Evolutionary conservation across 2,329 filamentous ascomycete species (phyloP).

Genomic region (Monilinia polystroma): DNA sequence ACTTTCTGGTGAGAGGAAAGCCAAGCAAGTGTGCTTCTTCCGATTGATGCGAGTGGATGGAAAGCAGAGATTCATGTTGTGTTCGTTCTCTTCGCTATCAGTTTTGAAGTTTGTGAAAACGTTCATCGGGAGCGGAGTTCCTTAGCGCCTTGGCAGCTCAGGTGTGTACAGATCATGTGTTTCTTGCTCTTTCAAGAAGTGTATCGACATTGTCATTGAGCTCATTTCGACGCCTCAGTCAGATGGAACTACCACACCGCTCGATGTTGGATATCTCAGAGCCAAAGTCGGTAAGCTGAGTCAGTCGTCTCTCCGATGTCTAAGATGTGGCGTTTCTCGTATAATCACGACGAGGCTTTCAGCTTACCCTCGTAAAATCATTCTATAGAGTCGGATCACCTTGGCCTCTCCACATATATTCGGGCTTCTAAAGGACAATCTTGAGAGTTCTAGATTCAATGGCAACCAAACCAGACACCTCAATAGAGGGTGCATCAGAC

Average conservation of each 20-base stretch:
- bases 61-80: too few species aligned
- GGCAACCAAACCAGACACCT: neutral
- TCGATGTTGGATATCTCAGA: neutral
- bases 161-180: neutral
- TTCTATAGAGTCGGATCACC: neutral
- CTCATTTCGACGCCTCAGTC: neutral
- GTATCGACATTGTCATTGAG: too few species aligned
- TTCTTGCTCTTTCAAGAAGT: neutral
- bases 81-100: too few species aligned
- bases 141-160: constrained; percentile 10
- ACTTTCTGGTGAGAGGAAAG: too few species aligned
- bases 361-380: neutral
- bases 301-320: neutral
- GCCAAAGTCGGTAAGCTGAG: neutral
- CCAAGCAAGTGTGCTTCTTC: too few species aligned
- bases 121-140: constrained; percentile 4
- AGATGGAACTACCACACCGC: neutral
- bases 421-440: neutral
- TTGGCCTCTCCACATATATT: neutral
- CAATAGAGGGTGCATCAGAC: constrained; percentile 10
- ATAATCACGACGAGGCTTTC: neutral
- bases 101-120: neutral
- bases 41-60: too few species aligned
- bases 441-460: neutral
- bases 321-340: neutral